Conservation (phyloP, 805 yeast genomes). For the Soucietia sequanensis region DNA sequence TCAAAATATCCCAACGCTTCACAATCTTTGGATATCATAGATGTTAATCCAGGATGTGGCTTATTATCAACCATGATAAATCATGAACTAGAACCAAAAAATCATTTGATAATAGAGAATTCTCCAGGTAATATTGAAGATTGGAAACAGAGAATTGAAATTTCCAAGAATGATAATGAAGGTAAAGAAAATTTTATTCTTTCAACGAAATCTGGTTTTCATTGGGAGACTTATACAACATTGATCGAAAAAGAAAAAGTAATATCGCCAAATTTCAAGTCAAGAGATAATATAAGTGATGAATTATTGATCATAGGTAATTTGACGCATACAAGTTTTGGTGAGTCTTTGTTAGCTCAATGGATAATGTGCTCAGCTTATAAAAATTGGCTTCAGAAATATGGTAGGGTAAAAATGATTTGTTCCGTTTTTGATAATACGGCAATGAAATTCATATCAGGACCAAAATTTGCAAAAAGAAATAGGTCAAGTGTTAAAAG, state of each 20-base stretch:
- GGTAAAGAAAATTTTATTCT: slow-evolving; percentile 32
- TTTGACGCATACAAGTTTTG: slow-evolving; percentile 48
- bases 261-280: slow-evolving; percentile 26
- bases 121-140: slow-evolving; percentile 24
- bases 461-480: slow-evolving; percentile 50
- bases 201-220: slow-evolving; percentile 52
- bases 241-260: slow-evolving; percentile 47
- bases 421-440: slow-evolving; percentile 63
- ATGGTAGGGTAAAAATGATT: slow-evolving; percentile 71
- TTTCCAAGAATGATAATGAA: slow-evolving; percentile 19
- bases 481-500: slow-evolving; percentile 63
- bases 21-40: slow-evolving; percentile 50
- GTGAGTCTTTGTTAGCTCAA: slow-evolving; percentile 72
- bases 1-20: slow-evolving; percentile 31
- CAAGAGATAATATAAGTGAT: slow-evolving; percentile 46
- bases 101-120: slow-evolving; percentile 63
- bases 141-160: slow-evolving; percentile 28
- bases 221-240: slow-evolving; percentile 60
- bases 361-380: slow-evolving; percentile 68
- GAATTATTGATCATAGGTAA: slow-evolving; percentile 60
- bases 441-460: slow-evolving; percentile 53
- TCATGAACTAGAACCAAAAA: slow-evolving; percentile 56
- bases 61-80: slow-evolving; percentile 63
- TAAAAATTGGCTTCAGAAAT: slow-evolving; percentile 71
- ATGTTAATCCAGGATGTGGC: slow-evolving; percentile 59